Percentiles rank a stretch among this genome's conserved stretches.
Conservation (phyloP, 169 alveolate genomes). For the Cardiosporidium cionae region DNA sequence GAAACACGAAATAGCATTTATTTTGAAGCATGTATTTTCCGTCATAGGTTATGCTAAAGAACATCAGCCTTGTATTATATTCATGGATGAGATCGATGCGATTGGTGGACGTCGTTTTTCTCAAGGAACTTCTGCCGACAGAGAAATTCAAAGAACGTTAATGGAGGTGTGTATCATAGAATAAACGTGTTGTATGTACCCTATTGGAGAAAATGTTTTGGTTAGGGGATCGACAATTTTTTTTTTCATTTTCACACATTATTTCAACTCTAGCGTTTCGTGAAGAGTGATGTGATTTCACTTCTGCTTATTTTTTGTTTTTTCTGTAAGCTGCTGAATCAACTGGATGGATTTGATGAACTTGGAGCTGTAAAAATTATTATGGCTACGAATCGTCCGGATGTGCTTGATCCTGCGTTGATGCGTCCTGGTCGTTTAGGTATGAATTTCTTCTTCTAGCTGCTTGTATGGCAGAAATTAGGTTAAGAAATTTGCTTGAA, state of each 20-base stretch:
- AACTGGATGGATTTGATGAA: conserved; percentile 98
- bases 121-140: conserved; percentile 96
- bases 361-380: conserved; percentile 97
- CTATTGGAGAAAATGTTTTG: background rate
- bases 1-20: background rate
- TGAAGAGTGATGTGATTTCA: background rate
- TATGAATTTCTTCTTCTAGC: conserved; percentile 5
- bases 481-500: conserved; percentile 95
- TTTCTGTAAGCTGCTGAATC: conserved; percentile 72
- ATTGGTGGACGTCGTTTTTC: conserved; percentile 96
- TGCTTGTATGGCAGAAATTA: too few relatives aligned
- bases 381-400: conserved; percentile 99
- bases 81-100: conserved; percentile 99
- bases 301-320: background rate
- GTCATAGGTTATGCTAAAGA: conserved; percentile 88
- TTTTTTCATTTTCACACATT: background rate
- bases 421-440: conserved; percentile 98
- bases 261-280: background rate
- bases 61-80: conserved; percentile 97
- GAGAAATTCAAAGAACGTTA: conserved; percentile 97
- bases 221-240: background rate
- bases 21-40: background rate
- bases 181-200: too few relatives aligned
- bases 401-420: conserved; percentile 98
- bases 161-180: conserved; percentile 70